Conservation (phyloP, 2,329 filamentous ascomycete species). For the Furcasterigmium furcatum region DNA sequence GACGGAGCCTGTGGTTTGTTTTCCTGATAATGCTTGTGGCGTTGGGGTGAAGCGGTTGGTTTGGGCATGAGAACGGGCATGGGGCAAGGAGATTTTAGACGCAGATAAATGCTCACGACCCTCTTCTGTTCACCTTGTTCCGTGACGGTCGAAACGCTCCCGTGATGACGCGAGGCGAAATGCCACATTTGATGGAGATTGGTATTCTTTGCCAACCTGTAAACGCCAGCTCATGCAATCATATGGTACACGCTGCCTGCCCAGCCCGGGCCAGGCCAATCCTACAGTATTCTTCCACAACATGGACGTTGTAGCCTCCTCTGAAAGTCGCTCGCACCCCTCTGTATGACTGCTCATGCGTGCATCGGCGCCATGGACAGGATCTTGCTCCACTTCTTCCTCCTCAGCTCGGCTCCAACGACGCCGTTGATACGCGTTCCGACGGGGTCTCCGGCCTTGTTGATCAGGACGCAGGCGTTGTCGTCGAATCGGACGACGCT, state of each 20-base stretch:
- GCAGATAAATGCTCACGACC: too few relatives aligned
- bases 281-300: constrained; percentile 4
- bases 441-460: constrained; percentile 94
- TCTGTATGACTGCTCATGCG: too few relatives aligned
- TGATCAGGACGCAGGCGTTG: constrained; percentile 96
- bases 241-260: constrained; percentile 7
- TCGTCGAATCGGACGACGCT: constrained; percentile 92
- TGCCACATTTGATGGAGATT: not conserved
- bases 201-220: constrained; percentile 1
- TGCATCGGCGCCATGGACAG: constrained; percentile 83
- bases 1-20: constrained; percentile 5
- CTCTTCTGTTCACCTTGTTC: too few relatives aligned
- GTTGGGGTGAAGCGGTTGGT: not conserved
- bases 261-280: not conserved
- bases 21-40: not conserved
- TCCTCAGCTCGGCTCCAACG: constrained; percentile 83
- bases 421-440: constrained; percentile 89
- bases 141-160: too few relatives aligned
- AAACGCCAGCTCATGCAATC: constrained; percentile 3
- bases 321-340: constrained; percentile 9
- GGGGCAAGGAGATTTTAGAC: too few relatives aligned
- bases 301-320: too few relatives aligned
- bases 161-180: too few relatives aligned
- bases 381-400: constrained; percentile 98
- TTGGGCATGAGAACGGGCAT: not conserved